These are phyloP conservation scores for Penicillium sp. DNA, from an alignment of 2,329 filamentous ascomycete genomes.

Conservation along the genomic window DNA sequence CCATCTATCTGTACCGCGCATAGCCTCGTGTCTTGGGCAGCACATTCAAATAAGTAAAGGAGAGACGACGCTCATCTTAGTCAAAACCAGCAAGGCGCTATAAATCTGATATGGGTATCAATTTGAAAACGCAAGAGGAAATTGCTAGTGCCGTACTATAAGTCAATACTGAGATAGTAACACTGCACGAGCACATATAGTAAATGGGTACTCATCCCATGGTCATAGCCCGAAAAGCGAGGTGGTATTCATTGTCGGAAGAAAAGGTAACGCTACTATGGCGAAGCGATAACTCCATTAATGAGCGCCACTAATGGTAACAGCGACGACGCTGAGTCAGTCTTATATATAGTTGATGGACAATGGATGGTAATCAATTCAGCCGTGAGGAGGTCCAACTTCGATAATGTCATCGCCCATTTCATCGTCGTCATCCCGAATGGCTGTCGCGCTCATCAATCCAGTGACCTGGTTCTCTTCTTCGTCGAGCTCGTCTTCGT, in stretches of 20 bases:
- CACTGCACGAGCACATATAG: constrained; percentile 5
- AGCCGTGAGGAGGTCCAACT: constrained; percentile 31
- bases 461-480: constrained; percentile 40
- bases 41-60: background rate
- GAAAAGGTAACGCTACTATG: background rate
- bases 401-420: constrained; percentile 25
- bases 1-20: constrained; percentile 13
- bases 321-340: background rate
- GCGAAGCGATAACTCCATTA: background rate
- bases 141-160: constrained; percentile 7
- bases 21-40: constrained; percentile 3
- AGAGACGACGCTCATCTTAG: constrained; percentile 5
- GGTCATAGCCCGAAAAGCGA: background rate
- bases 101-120: constrained; percentile 15
- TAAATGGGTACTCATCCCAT: constrained; percentile 5
- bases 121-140: constrained; percentile 10
- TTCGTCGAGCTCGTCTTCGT: constrained; percentile 42
- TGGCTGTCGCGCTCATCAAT: constrained; percentile 39
- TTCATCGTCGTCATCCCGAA: constrained; percentile 39
- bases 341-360: background rate
- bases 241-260: background rate
- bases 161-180: constrained; percentile 8
- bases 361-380: constrained; percentile 13
- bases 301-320: background rate
- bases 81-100: constrained; percentile 9